These are phyloP conservation scores for Sporothrix phasma DNA, from an alignment of 2,329 filamentous ascomycete genomes.

Conservation along the genomic window DNA sequence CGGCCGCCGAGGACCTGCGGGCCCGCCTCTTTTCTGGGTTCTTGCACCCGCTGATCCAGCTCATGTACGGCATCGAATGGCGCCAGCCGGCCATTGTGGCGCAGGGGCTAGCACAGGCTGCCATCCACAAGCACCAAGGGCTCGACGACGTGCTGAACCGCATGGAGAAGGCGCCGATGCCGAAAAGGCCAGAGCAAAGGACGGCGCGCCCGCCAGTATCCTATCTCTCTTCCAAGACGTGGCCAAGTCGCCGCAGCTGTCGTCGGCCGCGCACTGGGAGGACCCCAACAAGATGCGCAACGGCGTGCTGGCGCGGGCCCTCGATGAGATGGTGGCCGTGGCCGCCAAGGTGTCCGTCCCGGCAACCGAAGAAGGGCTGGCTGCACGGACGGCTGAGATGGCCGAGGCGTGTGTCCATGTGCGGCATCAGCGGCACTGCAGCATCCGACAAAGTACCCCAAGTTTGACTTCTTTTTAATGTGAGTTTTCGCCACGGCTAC, in stretches of 20 bases:
- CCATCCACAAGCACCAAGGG: conserved; percentile 45
- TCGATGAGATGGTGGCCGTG: conserved; percentile 51
- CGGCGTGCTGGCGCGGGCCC: conserved; percentile 55
- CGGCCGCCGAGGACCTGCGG: conserved; percentile 58
- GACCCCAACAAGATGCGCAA: conserved; percentile 58
- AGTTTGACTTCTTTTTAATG: conserved; percentile 72
- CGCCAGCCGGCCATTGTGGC: conserved; percentile 71
- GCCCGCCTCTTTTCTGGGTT: conserved; percentile 59
- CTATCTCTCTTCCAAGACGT: conserved; percentile 53
- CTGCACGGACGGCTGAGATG: conserved; percentile 51
- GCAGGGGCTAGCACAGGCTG: conserved; percentile 66
- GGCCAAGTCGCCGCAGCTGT: conserved; percentile 45
- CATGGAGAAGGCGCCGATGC: background rate
- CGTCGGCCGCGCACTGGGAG: conserved; percentile 36
- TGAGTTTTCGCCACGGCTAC: conserved; percentile 26
- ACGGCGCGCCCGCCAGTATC: conserved; percentile 31
- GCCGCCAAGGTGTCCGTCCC: conserved; percentile 49
- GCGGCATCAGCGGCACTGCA: conserved; percentile 46
- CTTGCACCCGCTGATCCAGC: conserved; percentile 72
- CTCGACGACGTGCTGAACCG: conserved; percentile 3
- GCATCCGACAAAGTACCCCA: conserved; percentile 51
- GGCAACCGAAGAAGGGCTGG: conserved; percentile 49
- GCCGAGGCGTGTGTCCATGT: conserved; percentile 50
- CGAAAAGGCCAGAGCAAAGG: background rate
- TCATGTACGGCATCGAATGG: conserved; percentile 79